Evolutionary conservation across 306 rosid genomes (phyloP).

Genomic region (Geum urbanum): DNA sequence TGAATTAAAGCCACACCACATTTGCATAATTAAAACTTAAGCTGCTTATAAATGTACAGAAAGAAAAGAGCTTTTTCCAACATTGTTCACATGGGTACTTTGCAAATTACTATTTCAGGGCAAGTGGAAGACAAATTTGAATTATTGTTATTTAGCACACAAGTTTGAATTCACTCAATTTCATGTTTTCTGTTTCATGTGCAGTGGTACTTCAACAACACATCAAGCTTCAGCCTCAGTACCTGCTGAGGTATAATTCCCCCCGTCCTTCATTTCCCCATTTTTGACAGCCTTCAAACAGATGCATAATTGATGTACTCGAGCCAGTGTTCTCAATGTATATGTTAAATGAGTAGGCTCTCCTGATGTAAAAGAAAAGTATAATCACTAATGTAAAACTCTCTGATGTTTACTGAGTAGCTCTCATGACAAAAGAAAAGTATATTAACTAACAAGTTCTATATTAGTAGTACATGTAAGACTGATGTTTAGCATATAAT

Average conservation of each 20-base stretch:
- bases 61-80: no score
- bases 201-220: constrained; percentile 44
- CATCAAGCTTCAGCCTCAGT: constrained; percentile 64
- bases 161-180: constrained; percentile 11
- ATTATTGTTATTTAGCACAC: background rate
- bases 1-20: background rate
- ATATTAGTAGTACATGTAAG: background rate
- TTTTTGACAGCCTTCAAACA: background rate
- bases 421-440: background rate
- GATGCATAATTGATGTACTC: background rate
- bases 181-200: constrained; percentile 21
- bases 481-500: background rate
- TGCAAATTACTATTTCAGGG: background rate
- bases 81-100: background rate
- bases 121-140: background rate
- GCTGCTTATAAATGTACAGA: background rate
- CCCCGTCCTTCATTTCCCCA: background rate
- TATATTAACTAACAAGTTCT: background rate
- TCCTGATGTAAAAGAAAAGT: background rate
- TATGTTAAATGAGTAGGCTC: background rate
- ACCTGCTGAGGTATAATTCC: constrained; percentile 57
- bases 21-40: background rate
- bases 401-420: background rate
- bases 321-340: background rate
- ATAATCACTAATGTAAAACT: background rate